Conservation (phyloP, 495 filamentous ascomycete species). For the Diplogelasinospora grovesii region DNA sequence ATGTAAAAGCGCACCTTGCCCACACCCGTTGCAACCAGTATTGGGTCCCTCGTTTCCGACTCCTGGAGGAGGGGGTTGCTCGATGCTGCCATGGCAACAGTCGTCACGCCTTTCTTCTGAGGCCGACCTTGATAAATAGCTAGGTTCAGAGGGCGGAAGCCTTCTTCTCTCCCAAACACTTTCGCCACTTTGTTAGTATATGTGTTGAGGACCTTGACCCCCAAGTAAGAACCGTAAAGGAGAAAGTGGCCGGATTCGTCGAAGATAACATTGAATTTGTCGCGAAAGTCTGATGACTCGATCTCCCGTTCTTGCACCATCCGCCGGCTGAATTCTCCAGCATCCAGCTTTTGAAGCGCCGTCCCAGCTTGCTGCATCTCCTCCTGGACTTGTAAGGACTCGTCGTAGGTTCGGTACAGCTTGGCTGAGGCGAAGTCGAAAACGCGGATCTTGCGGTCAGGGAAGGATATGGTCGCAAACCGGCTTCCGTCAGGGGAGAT, state of each 20-base stretch:
- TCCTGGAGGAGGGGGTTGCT: constrained; percentile 90
- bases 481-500: constrained; percentile 78
- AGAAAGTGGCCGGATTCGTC: constrained; percentile 96
- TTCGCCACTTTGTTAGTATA: constrained; percentile 86
- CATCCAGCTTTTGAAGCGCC: constrained; percentile 67
- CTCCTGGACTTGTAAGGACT: constrained; percentile 75
- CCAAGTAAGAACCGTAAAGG: constrained; percentile 84
- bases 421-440: constrained; percentile 90
- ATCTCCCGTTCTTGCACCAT: constrained; percentile 84
- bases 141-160: constrained; percentile 73
- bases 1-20: constrained; percentile 96
- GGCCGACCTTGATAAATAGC: constrained; percentile 94
- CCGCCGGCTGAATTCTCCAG: constrained; percentile 86
- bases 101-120: constrained; percentile 82
- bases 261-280: constrained; percentile 79
- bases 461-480: constrained; percentile 87
- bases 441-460: constrained; percentile 83
- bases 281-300: constrained; percentile 54
- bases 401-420: constrained; percentile 87
- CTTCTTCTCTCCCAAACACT: constrained; percentile 81
- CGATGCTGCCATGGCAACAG: constrained; percentile 95
- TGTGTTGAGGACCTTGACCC: constrained; percentile 90
- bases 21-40: constrained; percentile 75
- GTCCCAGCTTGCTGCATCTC: constrained; percentile 95
- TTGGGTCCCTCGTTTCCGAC: constrained; percentile 84